Conservation (phyloP, 2,329 filamentous ascomycete genomes). For the Anthostomella pinea region DNA sequence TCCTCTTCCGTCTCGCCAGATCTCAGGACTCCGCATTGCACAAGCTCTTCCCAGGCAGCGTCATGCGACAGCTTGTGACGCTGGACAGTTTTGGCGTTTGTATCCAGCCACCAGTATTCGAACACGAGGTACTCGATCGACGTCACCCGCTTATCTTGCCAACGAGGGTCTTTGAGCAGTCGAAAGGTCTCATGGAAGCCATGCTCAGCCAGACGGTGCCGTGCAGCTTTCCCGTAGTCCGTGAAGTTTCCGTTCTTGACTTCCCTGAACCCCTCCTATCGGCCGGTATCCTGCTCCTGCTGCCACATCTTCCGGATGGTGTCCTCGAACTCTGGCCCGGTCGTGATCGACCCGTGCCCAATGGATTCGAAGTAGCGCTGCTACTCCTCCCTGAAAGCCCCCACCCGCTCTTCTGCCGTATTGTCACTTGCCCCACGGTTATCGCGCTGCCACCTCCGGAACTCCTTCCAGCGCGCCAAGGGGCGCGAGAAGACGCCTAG, state of each 20-base stretch:
- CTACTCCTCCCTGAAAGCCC: slow-evolving; percentile 1
- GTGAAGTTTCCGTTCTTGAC: slow-evolving; percentile 16
- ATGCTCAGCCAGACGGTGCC: slow-evolving; percentile 28
- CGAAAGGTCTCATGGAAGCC: slow-evolving; percentile 28
- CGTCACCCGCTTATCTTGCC: slow-evolving; percentile 8
- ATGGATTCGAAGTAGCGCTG: slow-evolving; percentile 2
- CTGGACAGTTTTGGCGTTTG: too few relatives aligned
- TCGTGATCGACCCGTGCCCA: neutral
- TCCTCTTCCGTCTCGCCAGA: too few relatives aligned
- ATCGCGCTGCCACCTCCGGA: slow-evolving; percentile 4
- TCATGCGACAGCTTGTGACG: too few relatives aligned
- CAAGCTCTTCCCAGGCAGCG: too few relatives aligned
- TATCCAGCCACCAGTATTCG: slow-evolving; percentile 10
- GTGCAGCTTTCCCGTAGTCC: slow-evolving; percentile 25
- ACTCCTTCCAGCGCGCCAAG: slow-evolving; percentile 5
- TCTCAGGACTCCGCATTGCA: too few relatives aligned
- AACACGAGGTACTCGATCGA: slow-evolving; percentile 13
- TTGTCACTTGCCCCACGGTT: neutral
- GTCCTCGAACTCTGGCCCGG: neutral
- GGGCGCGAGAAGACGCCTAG: slow-evolving; percentile 2
- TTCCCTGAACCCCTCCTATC: neutral
- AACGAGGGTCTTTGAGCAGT: slow-evolving; percentile 24
- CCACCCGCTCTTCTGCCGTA: slow-evolving; percentile 1
- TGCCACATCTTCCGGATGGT: slow-evolving; percentile 1
- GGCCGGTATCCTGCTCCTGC: neutral